phyloP scores from a whole-genome alignment of 2,329 filamentous ascomycete genomes.

The Botryotinia calthae region DNA sequence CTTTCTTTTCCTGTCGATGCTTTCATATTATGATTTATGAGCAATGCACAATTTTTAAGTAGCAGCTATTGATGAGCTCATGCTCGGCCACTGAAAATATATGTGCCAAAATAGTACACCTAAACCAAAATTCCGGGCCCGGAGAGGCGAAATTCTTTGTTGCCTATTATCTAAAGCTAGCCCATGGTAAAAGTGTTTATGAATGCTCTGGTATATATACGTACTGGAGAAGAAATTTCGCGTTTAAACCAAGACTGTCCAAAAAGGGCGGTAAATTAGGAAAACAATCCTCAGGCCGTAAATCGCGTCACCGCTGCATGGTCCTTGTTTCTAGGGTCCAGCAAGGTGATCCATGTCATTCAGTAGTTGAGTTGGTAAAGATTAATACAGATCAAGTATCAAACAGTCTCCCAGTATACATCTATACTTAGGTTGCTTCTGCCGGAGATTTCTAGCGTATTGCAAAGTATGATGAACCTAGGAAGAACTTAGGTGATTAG shows the following conservation, averaged over 20 bases:
- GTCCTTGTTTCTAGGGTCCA: too few species aligned
- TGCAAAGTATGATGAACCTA: background rate
- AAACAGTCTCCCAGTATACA: background rate
- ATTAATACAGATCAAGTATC: background rate
- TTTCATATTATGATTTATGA: background rate
- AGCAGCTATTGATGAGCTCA: background rate
- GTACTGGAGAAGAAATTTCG: background rate
- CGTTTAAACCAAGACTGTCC: background rate
- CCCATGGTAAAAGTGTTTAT: background rate
- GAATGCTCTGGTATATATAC: too few species aligned
- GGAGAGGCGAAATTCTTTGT: background rate
- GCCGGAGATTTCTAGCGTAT: background rate
- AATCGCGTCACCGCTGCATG: background rate
- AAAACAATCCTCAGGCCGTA: background rate
- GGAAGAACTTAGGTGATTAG: background rate
- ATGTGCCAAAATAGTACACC: background rate
- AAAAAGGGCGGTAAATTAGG: background rate
- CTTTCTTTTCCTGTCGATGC: background rate
- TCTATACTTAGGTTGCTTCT: background rate
- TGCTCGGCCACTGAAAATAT: background rate
- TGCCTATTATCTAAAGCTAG: background rate
- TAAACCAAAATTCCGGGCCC: too few species aligned
- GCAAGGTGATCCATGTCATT: background rate
- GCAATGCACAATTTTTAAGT: background rate
- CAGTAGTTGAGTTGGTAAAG: background rate